Conservation (phyloP, 2,329 filamentous ascomycete genomes). For the Emydomyces testavorans region DNA sequence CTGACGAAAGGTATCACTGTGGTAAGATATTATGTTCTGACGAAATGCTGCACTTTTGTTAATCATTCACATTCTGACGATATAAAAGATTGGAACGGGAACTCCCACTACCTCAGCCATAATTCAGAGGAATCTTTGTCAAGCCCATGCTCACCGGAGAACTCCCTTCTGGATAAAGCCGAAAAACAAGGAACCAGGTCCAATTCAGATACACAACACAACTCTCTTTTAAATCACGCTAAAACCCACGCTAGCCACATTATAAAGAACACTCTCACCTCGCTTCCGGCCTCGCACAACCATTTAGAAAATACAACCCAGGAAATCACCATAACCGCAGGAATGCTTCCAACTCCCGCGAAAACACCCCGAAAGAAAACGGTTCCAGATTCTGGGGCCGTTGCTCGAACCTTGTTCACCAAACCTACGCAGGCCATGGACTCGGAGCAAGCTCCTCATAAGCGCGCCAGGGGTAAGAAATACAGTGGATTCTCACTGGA, state of each 20-base stretch:
- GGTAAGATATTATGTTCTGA: neutral
- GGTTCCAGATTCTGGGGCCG: constrained; percentile 34
- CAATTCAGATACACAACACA: constrained; percentile 1
- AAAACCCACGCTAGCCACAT: constrained; percentile 12
- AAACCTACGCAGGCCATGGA: constrained; percentile 32
- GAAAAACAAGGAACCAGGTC: constrained; percentile 6
- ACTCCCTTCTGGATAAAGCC: too few species aligned
- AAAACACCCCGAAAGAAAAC: constrained; percentile 51
- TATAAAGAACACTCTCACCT: constrained; percentile 16
- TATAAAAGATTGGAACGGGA: constrained; percentile 15
- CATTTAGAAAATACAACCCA: constrained; percentile 18
- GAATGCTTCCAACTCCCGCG: constrained; percentile 49
- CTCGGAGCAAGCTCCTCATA: constrained; percentile 38
- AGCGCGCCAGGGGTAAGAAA: constrained; percentile 37
- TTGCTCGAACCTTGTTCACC: constrained; percentile 46
- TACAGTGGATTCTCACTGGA: constrained; percentile 37
- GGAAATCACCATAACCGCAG: constrained; percentile 26
- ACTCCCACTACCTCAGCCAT: constrained; percentile 18
- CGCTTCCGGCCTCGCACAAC: constrained; percentile 19
- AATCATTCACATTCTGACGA: neutral
- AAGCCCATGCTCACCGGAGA: constrained; percentile 22
- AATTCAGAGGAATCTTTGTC: constrained; percentile 20
- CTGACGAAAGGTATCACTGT: neutral
- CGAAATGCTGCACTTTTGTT: neutral
- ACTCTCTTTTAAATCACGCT: constrained; percentile 9